Evolutionary conservation across 1,284 basidiomycete genomes (phyloP), one percentile per base, ranked within the genome.

Genomic region (Ganoderma multipileum): DNA sequence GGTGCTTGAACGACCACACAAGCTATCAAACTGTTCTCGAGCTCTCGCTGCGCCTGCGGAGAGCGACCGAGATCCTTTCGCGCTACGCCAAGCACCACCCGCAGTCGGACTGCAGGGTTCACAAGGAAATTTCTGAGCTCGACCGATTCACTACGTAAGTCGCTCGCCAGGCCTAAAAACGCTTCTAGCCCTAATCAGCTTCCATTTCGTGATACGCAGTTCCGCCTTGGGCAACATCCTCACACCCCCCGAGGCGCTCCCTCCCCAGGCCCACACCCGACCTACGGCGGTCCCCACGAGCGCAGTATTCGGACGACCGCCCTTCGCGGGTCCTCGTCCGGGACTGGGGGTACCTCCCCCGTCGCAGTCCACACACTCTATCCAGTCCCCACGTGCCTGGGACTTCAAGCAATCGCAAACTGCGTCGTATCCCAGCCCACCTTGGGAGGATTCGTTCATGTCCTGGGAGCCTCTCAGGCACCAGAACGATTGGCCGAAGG

Each of bases 21-120:
- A 85, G 81, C 72, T 90, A 91, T 74, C 86, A 81, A 65, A 85
- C 84, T 47, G 81, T 89, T 33, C 84, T 91, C 11, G 89, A 91
- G 72, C 80, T 91, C 33, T 91, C 89, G 1, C 79, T 90, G 38
- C 82, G 88, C 64, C 82, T 91, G 38, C 83, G 89, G 39, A 87
- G 84, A 71, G 87, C 88, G 2, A 85, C 85, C 30, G 84, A 89
- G 67, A 81, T 86, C 42, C 85, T 91, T 57, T 80, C 82, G 33
- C 84, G 83, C 60, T 85, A 85, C 11, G 75, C 84, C 33, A 83
- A 81, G 66, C 89, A 91, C 75, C 81, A 79, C 38, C 75, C 83
- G 66, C 81, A 82, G 39, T 80, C 79, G 28, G 79, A 77, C 47
- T 91, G 89, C 75, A 75, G 80, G 28, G 79, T 91, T 36, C 84